A percentile compares a stretch with the other conserved stretches of the same genome.
These are phyloP conservation scores for Amanita subjunquillea DNA, from an alignment of 768 basidiomycete species.

Conservation along the genomic window DNA sequence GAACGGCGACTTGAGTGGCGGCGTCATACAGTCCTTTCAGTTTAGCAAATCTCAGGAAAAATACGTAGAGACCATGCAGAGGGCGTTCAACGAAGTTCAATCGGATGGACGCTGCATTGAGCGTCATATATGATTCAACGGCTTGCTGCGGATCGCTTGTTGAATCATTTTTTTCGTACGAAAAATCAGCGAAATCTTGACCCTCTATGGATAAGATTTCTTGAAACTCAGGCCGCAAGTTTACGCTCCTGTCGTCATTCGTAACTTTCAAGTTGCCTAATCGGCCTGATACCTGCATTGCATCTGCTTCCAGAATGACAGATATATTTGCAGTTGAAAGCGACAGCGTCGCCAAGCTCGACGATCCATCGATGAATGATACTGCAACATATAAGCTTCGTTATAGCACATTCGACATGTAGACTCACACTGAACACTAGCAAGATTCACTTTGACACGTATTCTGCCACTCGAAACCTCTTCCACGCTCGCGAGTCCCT, in stretches of 20 bases:
- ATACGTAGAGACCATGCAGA: conserved; percentile 81
- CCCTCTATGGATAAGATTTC: conserved; percentile 90
- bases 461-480: conserved; percentile 43
- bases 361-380: conserved; percentile 59
- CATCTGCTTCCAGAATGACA: conserved; percentile 59
- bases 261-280: conserved; percentile 76
- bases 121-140: conserved; percentile 71
- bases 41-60: conserved; percentile 74
- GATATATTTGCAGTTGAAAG: conserved; percentile 85
- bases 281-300: conserved; percentile 69
- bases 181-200: conserved; percentile 87
- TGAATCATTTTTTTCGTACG: conserved; percentile 86
- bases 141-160: conserved; percentile 57
- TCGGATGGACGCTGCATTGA: conserved; percentile 84
- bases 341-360: conserved; percentile 75
- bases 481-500: not conserved
- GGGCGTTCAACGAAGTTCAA: conserved; percentile 84
- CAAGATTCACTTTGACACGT: conserved; percentile 73
- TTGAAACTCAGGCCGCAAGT: conserved; percentile 60
- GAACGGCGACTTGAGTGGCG: conserved; percentile 86
- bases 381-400: conserved; percentile 32
- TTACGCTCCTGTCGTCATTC: conserved; percentile 52
- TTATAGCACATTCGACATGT: not conserved
- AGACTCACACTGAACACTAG: conserved; percentile 64
- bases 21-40: conserved; percentile 94